Percentiles rank a stretch among this genome's conserved stretches.
These are phyloP conservation scores for Gracilaria domingensis DNA, from an alignment of 23 red algal genomes.

Conservation along the genomic window DNA sequence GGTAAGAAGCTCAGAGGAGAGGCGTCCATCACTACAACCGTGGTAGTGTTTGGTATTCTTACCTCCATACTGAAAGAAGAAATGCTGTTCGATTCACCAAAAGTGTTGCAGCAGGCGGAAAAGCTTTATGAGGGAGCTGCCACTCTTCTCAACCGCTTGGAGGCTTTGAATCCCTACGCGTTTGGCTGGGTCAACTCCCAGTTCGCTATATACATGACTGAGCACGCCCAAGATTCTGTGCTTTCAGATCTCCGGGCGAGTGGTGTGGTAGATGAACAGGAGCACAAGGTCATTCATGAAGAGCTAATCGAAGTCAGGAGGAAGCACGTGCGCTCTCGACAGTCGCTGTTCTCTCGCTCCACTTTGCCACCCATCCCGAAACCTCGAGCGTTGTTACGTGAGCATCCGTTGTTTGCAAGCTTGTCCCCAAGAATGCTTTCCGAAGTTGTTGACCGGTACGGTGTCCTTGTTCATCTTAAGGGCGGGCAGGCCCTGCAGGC, in stretches of 20 bases:
- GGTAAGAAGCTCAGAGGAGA: slow-evolving; percentile 50
- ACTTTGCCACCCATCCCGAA: slow-evolving; percentile 42
- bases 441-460: slow-evolving; percentile 51
- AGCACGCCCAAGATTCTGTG: slow-evolving; percentile 40
- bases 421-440: slow-evolving; percentile 30
- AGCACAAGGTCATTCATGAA: slow-evolving; percentile 60
- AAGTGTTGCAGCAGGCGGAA: slow-evolving; percentile 51
- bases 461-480: slow-evolving; percentile 49
- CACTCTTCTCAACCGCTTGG: slow-evolving; percentile 64
- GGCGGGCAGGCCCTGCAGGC: slow-evolving; percentile 42
- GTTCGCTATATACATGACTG: slow-evolving; percentile 55
- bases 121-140: slow-evolving; percentile 64
- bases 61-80: slow-evolving; percentile 67
- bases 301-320: slow-evolving; percentile 64
- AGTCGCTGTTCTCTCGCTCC: slow-evolving; percentile 43
- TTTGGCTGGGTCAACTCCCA: slow-evolving; percentile 71
- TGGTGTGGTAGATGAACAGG: slow-evolving; percentile 67
- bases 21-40: slow-evolving; percentile 51
- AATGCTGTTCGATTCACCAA: slow-evolving; percentile 57
- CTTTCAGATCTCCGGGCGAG: slow-evolving; percentile 53
- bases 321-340: slow-evolving; percentile 30
- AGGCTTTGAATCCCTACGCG: slow-evolving; percentile 50
- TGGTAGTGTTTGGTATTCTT: slow-evolving; percentile 52
- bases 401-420: slow-evolving; percentile 60
- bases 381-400: slow-evolving; percentile 27